phyloP scores from a whole-genome alignment of 371 early-diverging fungal genomes.

The Phascolomyces articulosus region DNA sequence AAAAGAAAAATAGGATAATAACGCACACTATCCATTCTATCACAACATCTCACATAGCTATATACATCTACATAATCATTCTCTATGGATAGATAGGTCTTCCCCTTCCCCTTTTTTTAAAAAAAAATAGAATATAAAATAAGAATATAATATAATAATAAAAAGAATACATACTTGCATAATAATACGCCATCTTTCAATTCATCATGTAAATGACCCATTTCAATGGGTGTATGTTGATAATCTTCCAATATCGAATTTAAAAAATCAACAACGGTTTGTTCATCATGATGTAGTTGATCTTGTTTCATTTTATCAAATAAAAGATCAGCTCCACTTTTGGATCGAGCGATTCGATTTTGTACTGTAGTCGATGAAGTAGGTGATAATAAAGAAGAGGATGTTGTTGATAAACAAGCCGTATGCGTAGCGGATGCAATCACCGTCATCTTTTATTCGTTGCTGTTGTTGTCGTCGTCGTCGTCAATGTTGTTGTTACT shows the following conservation, averaged over 20 bases:
- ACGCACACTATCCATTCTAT: too few relatives aligned
- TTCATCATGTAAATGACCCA: constrained; percentile 55
- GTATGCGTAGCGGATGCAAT: not conserved
- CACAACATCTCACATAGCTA: too few relatives aligned
- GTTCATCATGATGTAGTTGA: constrained; percentile 35
- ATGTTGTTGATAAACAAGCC: not conserved
- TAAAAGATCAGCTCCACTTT: constrained; percentile 36
- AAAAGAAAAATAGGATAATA: not conserved
- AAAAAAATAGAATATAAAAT: too few relatives aligned
- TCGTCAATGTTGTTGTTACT: not conserved
- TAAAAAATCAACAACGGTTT: constrained; percentile 36
- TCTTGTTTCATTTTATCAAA: constrained; percentile 36
- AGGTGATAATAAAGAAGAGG: not conserved
- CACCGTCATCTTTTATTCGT: not conserved
- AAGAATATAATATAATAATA: not conserved
- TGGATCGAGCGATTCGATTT: constrained; percentile 33
- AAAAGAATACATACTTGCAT: constrained; percentile 43
- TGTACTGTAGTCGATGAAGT: not conserved
- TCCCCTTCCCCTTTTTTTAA: too few relatives aligned
- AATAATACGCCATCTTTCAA: constrained; percentile 49
- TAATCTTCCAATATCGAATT: constrained; percentile 20
- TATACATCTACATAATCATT: too few relatives aligned
- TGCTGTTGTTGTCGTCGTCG: not conserved
- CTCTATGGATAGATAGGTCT: too few relatives aligned
- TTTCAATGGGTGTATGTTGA: constrained; percentile 1